These are phyloP conservation scores for Fomitopsis schrenkii DNA, from an alignment of 1,284 basidiomycete genomes.

Conservation along the genomic window DNA sequence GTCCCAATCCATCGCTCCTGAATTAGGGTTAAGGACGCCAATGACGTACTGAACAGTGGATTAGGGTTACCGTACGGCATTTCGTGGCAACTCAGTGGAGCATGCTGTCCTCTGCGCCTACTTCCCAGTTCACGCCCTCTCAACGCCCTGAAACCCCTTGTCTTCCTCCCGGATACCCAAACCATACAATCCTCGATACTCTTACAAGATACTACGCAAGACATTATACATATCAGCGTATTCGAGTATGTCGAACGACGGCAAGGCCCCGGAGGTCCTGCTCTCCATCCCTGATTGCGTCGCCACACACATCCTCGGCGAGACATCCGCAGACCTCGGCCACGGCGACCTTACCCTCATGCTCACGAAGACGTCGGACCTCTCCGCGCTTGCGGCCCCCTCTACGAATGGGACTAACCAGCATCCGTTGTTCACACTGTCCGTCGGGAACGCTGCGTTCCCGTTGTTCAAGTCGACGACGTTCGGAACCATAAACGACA, in stretches of 20 bases:
- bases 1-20: neutral
- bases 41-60: slow-evolving; percentile 5
- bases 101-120: neutral
- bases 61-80: neutral
- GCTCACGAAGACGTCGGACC: slow-evolving; percentile 1
- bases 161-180: no score
- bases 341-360: slow-evolving; percentile 21
- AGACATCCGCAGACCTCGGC: slow-evolving; percentile 18
- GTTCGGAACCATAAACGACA: slow-evolving; percentile 25
- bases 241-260: slow-evolving; percentile 1
- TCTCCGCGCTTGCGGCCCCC: neutral
- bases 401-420: neutral
- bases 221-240: neutral
- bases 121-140: neutral
- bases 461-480: slow-evolving; percentile 19
- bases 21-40: slow-evolving; percentile 13
- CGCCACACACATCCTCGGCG: slow-evolving; percentile 24
- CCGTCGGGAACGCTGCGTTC: slow-evolving; percentile 25
- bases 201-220: neutral
- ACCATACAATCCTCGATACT: neutral
- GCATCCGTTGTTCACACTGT: slow-evolving; percentile 15
- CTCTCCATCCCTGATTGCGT: slow-evolving; percentile 20
- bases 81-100: no score
- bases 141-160: neutral
- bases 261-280: slow-evolving; percentile 8